These are phyloP conservation scores for Podospora sp. DNA, from an alignment of 495 filamentous ascomycete genomes.

Conservation along the genomic window DNA sequence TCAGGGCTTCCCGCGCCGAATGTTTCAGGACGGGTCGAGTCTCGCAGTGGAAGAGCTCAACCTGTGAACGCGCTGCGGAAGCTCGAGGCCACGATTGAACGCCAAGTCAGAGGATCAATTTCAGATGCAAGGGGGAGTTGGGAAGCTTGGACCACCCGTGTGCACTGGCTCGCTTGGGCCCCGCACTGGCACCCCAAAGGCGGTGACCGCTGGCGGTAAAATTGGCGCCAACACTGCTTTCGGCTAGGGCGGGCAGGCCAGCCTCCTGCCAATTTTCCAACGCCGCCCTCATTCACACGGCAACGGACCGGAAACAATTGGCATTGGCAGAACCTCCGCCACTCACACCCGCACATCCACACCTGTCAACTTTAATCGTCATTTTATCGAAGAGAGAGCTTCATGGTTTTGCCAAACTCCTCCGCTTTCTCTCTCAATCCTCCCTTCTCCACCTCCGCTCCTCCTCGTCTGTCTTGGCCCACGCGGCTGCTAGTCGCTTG, in stretches of 20 bases:
- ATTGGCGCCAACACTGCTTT: slow-evolving; percentile 11
- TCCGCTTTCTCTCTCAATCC: not conserved
- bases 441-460: not conserved
- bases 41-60: not conserved
- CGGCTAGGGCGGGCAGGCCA: slow-evolving; percentile 32
- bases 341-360: not conserved
- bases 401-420: not conserved
- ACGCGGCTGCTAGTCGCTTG: not conserved
- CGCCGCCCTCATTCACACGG: slow-evolving; percentile 30
- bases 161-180: slow-evolving; percentile 9
- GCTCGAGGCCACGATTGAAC: not conserved
- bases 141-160: slow-evolving; percentile 1
- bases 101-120: not conserved
- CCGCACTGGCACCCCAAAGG: slow-evolving; percentile 3
- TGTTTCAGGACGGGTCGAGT: not conserved
- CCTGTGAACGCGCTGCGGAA: not conserved
- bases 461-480: not conserved
- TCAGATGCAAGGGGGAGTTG: not conserved
- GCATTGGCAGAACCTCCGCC: not conserved
- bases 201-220: slow-evolving; percentile 25
- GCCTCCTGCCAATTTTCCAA: slow-evolving; percentile 32
- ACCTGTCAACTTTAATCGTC: not conserved
- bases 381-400: slow-evolving; percentile 16
- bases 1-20: not conserved
- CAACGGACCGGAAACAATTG: slow-evolving; percentile 30